Base-by-base conservation (phyloP, 129 eudicot genomes). In the Pittosporum tobira region DNA sequence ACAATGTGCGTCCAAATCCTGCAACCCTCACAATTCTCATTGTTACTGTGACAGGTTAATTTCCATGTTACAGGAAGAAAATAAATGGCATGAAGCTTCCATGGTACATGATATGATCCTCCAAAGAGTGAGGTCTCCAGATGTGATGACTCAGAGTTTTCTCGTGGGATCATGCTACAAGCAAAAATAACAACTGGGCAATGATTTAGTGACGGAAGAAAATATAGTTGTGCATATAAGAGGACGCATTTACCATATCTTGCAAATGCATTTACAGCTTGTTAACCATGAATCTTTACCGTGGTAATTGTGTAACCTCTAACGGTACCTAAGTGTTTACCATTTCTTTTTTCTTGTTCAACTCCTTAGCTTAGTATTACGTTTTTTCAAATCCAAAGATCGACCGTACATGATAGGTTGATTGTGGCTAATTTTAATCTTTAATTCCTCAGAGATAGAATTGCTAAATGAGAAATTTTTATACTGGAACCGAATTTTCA, bases 21-120 rank as follows among this genome's bases (percentile, higher is more conserved):
- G 84, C 68, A 53, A 80, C 87, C 5, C 80, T 77, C 70, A 80
- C 81, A 21, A 84, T 77, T 61, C 74, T 84, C 30, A 84, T 80
- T 31, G 78, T 62, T 43, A 71, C 59, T 64, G 70, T 59, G 30
- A 63, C 2, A 65, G 77, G 79, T 75, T 84, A 77, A 34, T 64
- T 71, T 51, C 47, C 38, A 38, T 80, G 47, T 65, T 80, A 48
- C 19, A 49, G n/a, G 64, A 79, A 48, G 83, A 75, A 62, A 63
- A 83, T 22, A 73, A 75, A 44, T 53, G 63, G 65, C 54, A 34
- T 37, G 85, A 82, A 51, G 89, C 89, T 64, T 69, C 53, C 21
- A 51, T 52, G 71, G 14, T 77, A n/a, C 63, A 14, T 58, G 29
- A 47, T 38, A 50, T 77, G 72, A 59, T 77, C 70, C 16, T 72